These are phyloP conservation scores for Colletotrichum caudatum DNA, from an alignment of 2,329 filamentous ascomycete genomes.

Conservation along the genomic window DNA sequence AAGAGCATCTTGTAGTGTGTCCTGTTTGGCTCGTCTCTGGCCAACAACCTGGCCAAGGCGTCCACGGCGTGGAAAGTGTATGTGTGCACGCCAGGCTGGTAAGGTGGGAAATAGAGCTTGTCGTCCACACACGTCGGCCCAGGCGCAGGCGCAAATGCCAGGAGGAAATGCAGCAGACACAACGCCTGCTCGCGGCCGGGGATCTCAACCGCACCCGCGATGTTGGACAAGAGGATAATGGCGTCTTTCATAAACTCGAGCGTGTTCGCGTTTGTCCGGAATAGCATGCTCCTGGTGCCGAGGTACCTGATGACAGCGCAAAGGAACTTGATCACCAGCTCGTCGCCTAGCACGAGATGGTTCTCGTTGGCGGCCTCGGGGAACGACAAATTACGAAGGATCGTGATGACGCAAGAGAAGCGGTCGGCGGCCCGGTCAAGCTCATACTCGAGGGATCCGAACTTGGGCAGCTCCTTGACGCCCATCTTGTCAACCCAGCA, in stretches of 20 bases:
- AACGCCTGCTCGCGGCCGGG: constrained; percentile 88
- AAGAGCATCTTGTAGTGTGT: constrained; percentile 87
- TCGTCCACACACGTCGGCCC: constrained; percentile 69
- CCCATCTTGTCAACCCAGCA: constrained; percentile 79
- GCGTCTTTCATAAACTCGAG: constrained; percentile 98
- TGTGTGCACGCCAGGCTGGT: constrained; percentile 83
- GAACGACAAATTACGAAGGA: constrained; percentile 93
- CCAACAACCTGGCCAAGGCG: constrained; percentile 89
- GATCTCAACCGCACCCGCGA: constrained; percentile 82
- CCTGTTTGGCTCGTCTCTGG: constrained; percentile 92
- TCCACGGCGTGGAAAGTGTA: constrained; percentile 94
- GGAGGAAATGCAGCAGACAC: constrained; percentile 86
- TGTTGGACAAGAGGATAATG: constrained; percentile 89
- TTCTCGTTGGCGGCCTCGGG: constrained; percentile 68
- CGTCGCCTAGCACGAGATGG: constrained; percentile 78
- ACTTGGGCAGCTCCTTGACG: constrained; percentile 77
- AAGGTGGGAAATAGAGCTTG: constrained; percentile 79
- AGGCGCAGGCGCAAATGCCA: constrained; percentile 89
- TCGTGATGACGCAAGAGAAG: constrained; percentile 90
- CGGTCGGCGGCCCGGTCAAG: constrained; percentile 88
- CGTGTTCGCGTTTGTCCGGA: constrained; percentile 85
- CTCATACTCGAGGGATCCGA: constrained; percentile 83
- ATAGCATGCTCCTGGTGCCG: constrained; percentile 87
- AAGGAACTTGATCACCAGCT: constrained; percentile 84
- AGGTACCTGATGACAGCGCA: constrained; percentile 87